Percentiles rank a stretch among this genome's conserved stretches.
Conservation (phyloP, 1,284 basidiomycete species). For the Mycena citricolor region DNA sequence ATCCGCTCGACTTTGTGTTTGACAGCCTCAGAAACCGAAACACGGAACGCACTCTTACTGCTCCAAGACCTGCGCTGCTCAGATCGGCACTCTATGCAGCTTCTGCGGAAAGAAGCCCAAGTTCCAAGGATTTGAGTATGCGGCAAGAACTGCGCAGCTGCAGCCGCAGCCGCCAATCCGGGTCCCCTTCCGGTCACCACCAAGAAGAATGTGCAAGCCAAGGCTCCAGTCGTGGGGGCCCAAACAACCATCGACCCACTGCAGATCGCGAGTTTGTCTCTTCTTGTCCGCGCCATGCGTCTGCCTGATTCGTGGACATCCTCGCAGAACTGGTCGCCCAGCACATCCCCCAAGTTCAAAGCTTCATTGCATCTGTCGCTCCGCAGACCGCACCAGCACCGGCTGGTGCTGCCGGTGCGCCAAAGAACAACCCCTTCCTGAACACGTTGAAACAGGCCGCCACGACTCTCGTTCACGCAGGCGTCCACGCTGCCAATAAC, state of each 20-base stretch:
- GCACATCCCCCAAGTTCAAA: conserved; percentile 39
- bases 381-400: conserved; percentile 28
- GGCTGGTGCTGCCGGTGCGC: conserved; percentile 9
- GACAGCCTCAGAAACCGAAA: conserved; percentile 56
- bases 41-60: conserved; percentile 53
- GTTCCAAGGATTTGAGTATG: conserved; percentile 49
- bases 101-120: conserved; percentile 52
- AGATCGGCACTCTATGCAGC: conserved; percentile 46
- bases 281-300: too few relatives aligned
- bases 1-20: too few relatives aligned
- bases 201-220: too few relatives aligned
- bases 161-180: conserved; percentile 26
- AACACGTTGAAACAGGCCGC: conserved; percentile 6
- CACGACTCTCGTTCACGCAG: conserved; percentile 1
- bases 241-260: conserved; percentile 41
- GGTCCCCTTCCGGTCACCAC: too few relatives aligned
- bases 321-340: conserved; percentile 39
- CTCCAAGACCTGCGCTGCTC: conserved; percentile 58
- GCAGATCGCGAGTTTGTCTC: conserved; percentile 39
- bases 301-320: too few relatives aligned
- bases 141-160: conserved; percentile 47
- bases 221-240: too few relatives aligned
- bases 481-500: too few relatives aligned
- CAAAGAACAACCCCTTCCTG: conserved; percentile 23
- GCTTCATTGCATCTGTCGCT: conserved; percentile 16